Conservation (phyloP, 2,329 filamentous ascomycete species). For the Ascocoryne sarcoides region DNA sequence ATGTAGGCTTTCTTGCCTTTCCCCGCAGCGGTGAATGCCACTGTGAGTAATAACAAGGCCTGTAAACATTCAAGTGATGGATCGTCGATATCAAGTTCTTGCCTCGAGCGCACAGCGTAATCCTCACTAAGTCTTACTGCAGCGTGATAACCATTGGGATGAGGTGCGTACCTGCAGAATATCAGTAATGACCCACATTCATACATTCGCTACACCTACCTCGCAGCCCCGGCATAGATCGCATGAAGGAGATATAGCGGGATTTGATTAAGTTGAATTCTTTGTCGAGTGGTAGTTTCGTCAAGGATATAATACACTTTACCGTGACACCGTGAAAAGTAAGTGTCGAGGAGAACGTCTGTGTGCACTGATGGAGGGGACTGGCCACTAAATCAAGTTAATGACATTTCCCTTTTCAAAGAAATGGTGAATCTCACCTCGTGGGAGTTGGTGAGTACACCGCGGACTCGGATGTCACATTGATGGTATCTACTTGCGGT, state of each 20-base stretch:
- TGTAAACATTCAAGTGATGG: conserved; percentile 73
- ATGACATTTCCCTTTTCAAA: conserved; percentile 1
- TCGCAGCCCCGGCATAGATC: conserved; percentile 53
- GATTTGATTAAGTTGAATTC: conserved; percentile 52
- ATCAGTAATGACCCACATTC: conserved; percentile 12
- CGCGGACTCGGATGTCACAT: conserved; percentile 31
- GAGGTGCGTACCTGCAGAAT: conserved; percentile 54
- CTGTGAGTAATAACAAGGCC: conserved; percentile 63
- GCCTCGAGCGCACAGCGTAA: conserved; percentile 60
- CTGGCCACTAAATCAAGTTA: conserved; percentile 33
- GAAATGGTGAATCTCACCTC: conserved; percentile 26
- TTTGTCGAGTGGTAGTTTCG: conserved; percentile 64
- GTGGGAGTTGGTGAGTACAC: conserved; percentile 36
- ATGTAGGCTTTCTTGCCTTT: conserved; percentile 82
- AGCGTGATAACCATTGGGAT: conserved; percentile 58
- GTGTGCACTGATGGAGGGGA: conserved; percentile 41
- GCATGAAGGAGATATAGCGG: conserved; percentile 41
- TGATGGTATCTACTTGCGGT: conserved; percentile 31
- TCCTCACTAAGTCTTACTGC: conserved; percentile 63
- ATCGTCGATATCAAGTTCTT: conserved; percentile 68
- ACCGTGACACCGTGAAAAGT: conserved; percentile 70
- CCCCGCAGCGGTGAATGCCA: conserved; percentile 68
- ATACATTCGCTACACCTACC: conserved; percentile 34
- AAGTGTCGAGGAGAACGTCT: conserved; percentile 64
- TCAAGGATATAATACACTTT: conserved; percentile 78